Conservation (phyloP, 2,329 filamentous ascomycete genomes). For the Hypomyces rosellus region DNA sequence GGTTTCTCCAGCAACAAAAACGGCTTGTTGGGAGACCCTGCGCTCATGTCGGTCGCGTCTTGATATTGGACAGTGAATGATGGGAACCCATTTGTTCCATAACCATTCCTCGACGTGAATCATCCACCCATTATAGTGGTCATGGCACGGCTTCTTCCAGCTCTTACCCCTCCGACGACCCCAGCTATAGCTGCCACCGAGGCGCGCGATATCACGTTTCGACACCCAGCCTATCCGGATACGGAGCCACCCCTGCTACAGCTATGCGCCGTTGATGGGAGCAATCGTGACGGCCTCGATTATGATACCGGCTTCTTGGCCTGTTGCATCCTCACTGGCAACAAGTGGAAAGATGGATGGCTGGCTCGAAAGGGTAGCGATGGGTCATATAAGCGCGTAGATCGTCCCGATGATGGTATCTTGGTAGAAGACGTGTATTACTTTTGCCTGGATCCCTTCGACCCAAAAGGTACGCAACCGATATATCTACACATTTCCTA, state of each 20-base stretch:
- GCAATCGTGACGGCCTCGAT: neutral
- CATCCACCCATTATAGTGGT: too few relatives aligned
- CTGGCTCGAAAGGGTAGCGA: neutral
- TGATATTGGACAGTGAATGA: too few relatives aligned
- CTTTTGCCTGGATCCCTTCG: conserved; percentile 2
- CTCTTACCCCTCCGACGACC: neutral
- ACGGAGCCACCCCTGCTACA: neutral
- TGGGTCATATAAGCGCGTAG: neutral
- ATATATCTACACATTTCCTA: neutral
- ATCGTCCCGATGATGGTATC: conserved; percentile 2
- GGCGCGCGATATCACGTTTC: neutral
- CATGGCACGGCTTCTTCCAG: neutral
- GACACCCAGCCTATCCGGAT: conserved; percentile 3
- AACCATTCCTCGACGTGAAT: too few relatives aligned
- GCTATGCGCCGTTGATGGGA: neutral
- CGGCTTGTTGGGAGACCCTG: too few relatives aligned
- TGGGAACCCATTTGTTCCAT: too few relatives aligned
- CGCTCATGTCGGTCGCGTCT: too few relatives aligned
- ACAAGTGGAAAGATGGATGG: conserved; percentile 1
- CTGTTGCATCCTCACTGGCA: conserved; percentile 3
- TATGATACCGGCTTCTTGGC: conserved; percentile 4
- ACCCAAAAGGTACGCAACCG: neutral
- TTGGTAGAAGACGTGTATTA: conserved; percentile 1
- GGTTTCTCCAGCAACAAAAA: too few relatives aligned
- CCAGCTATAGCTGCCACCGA: neutral